Base-by-base conservation (phyloP, 441 rosid genomes). In the Brassica balearica region DNA sequence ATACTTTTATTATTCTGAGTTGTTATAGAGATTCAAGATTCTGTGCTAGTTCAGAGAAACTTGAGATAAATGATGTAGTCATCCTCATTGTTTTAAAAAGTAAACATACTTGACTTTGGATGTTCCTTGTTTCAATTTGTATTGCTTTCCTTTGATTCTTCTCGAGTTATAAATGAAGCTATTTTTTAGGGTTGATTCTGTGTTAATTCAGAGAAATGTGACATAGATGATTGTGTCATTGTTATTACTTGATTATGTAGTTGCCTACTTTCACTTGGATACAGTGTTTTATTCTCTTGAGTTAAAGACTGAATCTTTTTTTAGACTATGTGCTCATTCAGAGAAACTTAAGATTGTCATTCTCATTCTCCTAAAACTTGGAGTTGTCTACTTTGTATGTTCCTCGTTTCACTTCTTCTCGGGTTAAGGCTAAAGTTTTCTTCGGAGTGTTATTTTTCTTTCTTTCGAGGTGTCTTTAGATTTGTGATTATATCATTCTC, bases 321-420 rank as follows among this genome's bases (percentile, higher is more conserved):
- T 14, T 63, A 27, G 6, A 14, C 25, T 23, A 23, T 23, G 25
- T 23, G 22, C 23, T 63, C 3, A 10, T 7, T 62, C 67, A n/a
- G 67, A 29, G 43, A n/a, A 29, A 67, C 58, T 43, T 43, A 29
- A 20, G 38, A 4, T 29, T 4, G 32, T 29, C 32, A 29, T 29
- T 19, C 63, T 65, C 34, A 58, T 20, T 32, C 19, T 29, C 34
- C 20, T 69, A 5, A 46, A 41, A 3, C 10, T 59, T 59, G 14
- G 36, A 41, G 15, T 4, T 61, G 27, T 2, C 4, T 62, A 19
- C 17, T 76, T n/a, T 61, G 69, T 53, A 8, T 32, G 25, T 51
- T 62, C 58, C 29, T 69, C 64, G 75, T 41, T 75, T 23, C 43
- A 23, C 14, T 60, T 36, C 27, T 22, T 64, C 10, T 77, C 4